Conservation (phyloP, 257 asterid genomes). For the Solanum lycopersicoides region DNA sequence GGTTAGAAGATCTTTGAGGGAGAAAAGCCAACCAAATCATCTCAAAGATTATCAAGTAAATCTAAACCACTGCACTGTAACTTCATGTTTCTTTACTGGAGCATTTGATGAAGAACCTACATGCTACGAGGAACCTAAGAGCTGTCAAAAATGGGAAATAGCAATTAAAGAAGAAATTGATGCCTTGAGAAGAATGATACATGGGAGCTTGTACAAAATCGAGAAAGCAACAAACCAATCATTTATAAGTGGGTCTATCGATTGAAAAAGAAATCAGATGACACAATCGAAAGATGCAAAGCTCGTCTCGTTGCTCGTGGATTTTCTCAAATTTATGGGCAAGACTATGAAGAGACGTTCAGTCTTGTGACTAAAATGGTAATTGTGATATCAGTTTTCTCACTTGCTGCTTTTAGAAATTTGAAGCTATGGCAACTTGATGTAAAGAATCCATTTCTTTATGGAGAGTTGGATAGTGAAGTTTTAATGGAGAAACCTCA, state of each 20-base stretch:
- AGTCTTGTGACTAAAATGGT: background rate
- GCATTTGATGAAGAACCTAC: background rate
- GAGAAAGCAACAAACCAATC: background rate
- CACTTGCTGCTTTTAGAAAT: background rate
- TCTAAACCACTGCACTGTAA: background rate
- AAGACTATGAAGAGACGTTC: slow-evolving; percentile 1
- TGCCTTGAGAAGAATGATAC: background rate
- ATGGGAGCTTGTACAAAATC: background rate
- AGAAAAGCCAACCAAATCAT: background rate
- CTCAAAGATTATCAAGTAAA: background rate
- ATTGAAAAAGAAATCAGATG: background rate
- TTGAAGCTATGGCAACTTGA: too few species aligned
- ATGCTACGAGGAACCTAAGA: slow-evolving; percentile 1
- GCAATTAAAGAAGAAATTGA: slow-evolving; percentile 1
- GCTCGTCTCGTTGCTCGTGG: too few species aligned
- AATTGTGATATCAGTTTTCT: background rate
- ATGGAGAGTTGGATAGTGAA: too few species aligned
- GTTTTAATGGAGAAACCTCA: too few species aligned
- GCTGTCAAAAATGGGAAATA: background rate
- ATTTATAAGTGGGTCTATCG: slow-evolving; percentile 8
- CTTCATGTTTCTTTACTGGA: background rate
- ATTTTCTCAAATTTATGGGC: slow-evolving; percentile 3
- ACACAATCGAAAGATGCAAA: background rate
- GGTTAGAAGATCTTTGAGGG: background rate
- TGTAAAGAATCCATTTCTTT: too few species aligned